Base-by-base conservation (phyloP, 768 basidiomycete genomes). In the Mycena rebaudengoi region DNA sequence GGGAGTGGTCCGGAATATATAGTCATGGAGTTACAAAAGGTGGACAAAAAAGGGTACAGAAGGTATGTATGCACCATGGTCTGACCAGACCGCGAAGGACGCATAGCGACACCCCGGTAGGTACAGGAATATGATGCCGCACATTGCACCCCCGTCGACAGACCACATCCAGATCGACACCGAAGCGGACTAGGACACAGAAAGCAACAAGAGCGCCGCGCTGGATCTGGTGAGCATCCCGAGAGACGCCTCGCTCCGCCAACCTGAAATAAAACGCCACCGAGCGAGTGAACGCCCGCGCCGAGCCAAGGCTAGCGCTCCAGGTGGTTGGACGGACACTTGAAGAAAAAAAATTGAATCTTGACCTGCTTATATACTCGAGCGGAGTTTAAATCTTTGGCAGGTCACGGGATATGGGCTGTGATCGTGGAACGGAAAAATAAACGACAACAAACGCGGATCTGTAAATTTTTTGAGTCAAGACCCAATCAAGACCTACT, bases 161-260 rank as follows among this genome's bases (percentile, higher is more conserved):
- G 13, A n/a, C 20, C n/a, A n/a, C 41, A 21, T 5, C 48, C 51
- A 43, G 20, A 29, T 58, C 62, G 35, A 64, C 62, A 50, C 62
- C 55, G 55, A 58, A 64, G 18, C 62, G 62, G 62, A 64, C 62
- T 50, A 33, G 62, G 39, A 32, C 6, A 32, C 54, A 30, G n/a
- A 49, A 30, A 33, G 29, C 45, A 35, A 45, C 40, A 8, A 50
- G 39, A 37, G 25, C 26, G 29, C 33, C 7, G 16, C 45, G 45
- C 63, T 64, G 25, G 52, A 14, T 65, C 64, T 65, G 5, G 64
- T 65, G 64, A 60, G 64, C 58, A 20, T 48, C 58, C 45, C 58
- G 52, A 43, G 12, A 23, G 58, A 33, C 52, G 53, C 64, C 64
- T 60, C 53, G 58, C 64, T 65, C 64, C 45, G 63, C 45, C 63